Base-by-base conservation (phyloP, 352 stramenopile genomes). In the Globisporangium carolinianum region DNA sequence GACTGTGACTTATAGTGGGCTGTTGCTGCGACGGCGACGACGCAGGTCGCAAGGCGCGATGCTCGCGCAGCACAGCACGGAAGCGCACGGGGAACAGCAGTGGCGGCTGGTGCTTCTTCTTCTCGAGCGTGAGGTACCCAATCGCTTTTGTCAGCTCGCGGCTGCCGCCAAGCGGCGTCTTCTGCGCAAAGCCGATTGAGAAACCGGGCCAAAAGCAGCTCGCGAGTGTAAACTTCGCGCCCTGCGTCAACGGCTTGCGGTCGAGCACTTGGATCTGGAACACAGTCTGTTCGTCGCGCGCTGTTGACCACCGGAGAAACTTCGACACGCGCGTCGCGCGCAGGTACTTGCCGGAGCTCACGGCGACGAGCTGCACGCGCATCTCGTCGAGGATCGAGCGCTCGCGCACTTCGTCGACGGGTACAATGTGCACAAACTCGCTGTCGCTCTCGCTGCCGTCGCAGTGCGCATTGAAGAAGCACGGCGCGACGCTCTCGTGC, bases 1-100 rank as follows among this genome's bases (percentile, higher is more conserved):
- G 39, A 12, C 5, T 8, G 39, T 14, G 39, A 43, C 39, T 8
- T 6, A 8, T 2, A 43, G 0, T 14, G 39, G 39, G 11, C 39
- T 43, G 39, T 32, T 67, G 63, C 12, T 37, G 56, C 18, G 53
- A 62, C 3, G 57, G 48, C 7, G 24, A 55, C 43, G 46, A 63
- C 35, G 18, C 60, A 53, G 12, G 62, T 36, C 63, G 68, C 49
- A 76, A 58, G 38, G 74, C 61, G 48, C 75, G 57, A 47, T 69
- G 60, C 6, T 73, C 70, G 0, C 69, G 65, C 15, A 63, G 56
- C 43, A 86, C 58, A 7, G 77, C 77, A 48, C 75, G 61, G 45
- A 87, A 81, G 46, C 75, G 70, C 58, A 87, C 74, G 6, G 77
- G 77, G 45, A 87, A 87, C 14, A 87, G 57, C 52, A 87, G 56